Base-by-base conservation (phyloP, 2,329 filamentous ascomycete genomes). In the Cladosporium sp. region DNA sequence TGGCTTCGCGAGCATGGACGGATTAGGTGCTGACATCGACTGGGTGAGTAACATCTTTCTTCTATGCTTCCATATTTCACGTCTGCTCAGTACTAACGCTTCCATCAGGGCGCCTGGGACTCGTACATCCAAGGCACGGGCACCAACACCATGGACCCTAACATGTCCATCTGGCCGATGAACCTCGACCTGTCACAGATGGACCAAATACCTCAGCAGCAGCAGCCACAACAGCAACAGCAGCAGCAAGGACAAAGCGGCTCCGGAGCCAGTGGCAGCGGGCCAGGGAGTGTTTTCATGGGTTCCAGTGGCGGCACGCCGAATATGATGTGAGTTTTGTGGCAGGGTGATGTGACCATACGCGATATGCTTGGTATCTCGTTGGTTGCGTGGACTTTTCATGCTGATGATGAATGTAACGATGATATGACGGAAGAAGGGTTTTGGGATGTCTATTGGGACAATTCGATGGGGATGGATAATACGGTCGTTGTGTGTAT, bases 51-150 rank as follows among this genome's bases (percentile, higher is more conserved):
- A n/a, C n/a, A n/a, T n/a, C n/a, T n/a, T n/a, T n/a, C n/a, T n/a
- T n/a, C n/a, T n/a, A n/a, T n/a, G n/a, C n/a, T n/a, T n/a, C n/a
- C n/a, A n/a, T n/a, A n/a, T n/a, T n/a, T n/a, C n/a, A n/a, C n/a
- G n/a, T n/a, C n/a, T 68, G 37, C 37, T 43, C 3, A 34, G 43
- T 17, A 27, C 50, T 70, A 63, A 61, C 61, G 52, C 37, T 38
- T 37, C 48, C 43, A 24, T 57, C 56, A 84, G 82, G 80, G 85
- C 55, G 81, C 82, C 22, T 86, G 83, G 83, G 84, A 87, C 62
- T 80, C 76, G 6, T 86, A 85, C 58, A 80, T 86, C 42, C 83
- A 86, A 64, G 81, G 79, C 47, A 73, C 59, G 32, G 43, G 50
- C 18, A 22, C 30, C 24, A 58, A 54, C 36, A 53, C 43, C 9